phyloP scores from a whole-genome alignment of 345 rosid species.

The Bretschneidera sinensis region DNA sequence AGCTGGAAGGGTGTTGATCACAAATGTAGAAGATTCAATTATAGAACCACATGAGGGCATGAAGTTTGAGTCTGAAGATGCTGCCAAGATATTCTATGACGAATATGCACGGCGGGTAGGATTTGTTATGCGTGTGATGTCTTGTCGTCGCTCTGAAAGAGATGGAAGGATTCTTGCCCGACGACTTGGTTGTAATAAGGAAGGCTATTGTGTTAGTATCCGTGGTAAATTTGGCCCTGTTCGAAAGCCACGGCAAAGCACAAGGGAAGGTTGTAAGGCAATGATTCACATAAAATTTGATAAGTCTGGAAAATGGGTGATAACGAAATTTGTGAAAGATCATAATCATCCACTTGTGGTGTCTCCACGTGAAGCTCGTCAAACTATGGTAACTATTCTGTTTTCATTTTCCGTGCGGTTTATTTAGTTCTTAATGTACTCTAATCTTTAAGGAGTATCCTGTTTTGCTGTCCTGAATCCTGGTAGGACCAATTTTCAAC shows the following conservation, averaged over 20 bases:
- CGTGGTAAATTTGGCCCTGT: constrained; percentile 68
- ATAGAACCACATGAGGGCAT: constrained; percentile 72
- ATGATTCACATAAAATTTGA: constrained; percentile 81
- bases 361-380: constrained; percentile 76
- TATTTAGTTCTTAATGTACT: too few species aligned
- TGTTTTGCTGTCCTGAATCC: neutral
- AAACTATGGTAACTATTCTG: constrained; percentile 50
- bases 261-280: constrained; percentile 91
- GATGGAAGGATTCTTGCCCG: constrained; percentile 87
- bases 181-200: constrained; percentile 91
- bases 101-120: constrained; percentile 76
- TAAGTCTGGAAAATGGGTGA: constrained; percentile 77
- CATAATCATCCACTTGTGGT: constrained; percentile 85
- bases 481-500: neutral
- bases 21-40: constrained; percentile 27
- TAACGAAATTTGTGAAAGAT: constrained; percentile 75
- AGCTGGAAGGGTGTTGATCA: constrained; percentile 26
- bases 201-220: constrained; percentile 78
- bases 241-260: constrained; percentile 67
- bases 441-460: neutral
- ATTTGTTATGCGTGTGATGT: constrained; percentile 93
- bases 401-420: neutral
- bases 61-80: constrained; percentile 88
- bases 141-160: constrained; percentile 89
- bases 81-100: constrained; percentile 78